Evolutionary conservation across 164 flowering plant species (phyloP).

Genomic region (Echeveria elegans): DNA sequence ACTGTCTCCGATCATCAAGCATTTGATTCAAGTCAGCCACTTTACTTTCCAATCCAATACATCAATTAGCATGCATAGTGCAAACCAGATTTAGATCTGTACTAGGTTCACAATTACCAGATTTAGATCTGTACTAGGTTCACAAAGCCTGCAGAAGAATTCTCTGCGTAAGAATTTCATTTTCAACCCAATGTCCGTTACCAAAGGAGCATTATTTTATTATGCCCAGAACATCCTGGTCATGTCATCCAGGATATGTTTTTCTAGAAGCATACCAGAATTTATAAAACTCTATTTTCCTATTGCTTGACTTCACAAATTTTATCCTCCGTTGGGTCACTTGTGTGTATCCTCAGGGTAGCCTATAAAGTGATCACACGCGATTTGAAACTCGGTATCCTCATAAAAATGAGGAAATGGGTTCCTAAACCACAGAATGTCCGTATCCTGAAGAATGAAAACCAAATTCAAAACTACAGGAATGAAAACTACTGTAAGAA

Average conservation of each 20-base stretch:
- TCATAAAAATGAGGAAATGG: background rate
- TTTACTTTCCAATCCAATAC: background rate
- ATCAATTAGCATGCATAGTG: background rate
- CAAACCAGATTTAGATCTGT: background rate
- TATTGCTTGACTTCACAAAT: constrained; percentile 44
- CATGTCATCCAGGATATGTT: constrained; percentile 40
- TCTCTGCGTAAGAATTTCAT: background rate
- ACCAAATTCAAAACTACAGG: background rate
- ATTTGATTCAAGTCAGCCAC: background rate
- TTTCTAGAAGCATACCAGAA: constrained; percentile 42
- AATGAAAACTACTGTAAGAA: no score
- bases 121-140: no score
- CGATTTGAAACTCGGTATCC: constrained; percentile 40
- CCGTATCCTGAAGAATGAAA: background rate
- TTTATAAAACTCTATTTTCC: constrained; percentile 37
- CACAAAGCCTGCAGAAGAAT: background rate
- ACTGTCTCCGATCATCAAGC: background rate
- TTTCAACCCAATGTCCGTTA: background rate
- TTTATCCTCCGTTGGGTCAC: constrained; percentile 59
- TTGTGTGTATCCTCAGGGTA: constrained; percentile 19
- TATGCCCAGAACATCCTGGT: constrained; percentile 51
- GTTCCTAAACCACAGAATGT: constrained; percentile 1
- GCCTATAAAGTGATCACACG: constrained; percentile 40
- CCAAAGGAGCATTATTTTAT: background rate
- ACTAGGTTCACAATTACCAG: no score